These are phyloP conservation scores for Aureobasidium sp. DNA, from an alignment of 2,329 filamentous ascomycete species.

Conservation along the genomic window DNA sequence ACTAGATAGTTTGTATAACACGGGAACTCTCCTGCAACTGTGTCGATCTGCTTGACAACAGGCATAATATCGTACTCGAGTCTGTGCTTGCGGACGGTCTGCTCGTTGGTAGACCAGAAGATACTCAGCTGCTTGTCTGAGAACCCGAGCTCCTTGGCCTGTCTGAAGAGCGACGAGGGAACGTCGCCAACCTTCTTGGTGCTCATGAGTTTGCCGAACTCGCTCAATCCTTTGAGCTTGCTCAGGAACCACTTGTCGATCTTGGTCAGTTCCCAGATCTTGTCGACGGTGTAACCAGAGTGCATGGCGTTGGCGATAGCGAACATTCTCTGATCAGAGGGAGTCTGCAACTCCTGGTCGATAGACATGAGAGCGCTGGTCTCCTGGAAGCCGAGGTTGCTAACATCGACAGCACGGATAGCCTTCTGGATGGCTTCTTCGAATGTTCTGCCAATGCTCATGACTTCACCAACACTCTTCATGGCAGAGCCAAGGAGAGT, in stretches of 20 bases:
- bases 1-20: too few relatives aligned
- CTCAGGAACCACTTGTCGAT: constrained; percentile 98
- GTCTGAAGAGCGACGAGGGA: constrained; percentile 58
- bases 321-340: constrained; percentile 93
- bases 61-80: constrained; percentile 81
- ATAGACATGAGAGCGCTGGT: constrained; percentile 88
- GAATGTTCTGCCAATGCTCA: constrained; percentile 94
- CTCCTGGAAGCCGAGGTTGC: constrained; percentile 91
- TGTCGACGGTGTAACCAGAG: constrained; percentile 84
- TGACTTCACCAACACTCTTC: constrained; percentile 99
- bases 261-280: constrained; percentile 96
- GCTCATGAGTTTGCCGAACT: constrained; percentile 76
- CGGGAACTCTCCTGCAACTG: constrained; percentile 96
- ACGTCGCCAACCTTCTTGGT: constrained; percentile 59
- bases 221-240: constrained; percentile 81
- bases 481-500: constrained; percentile 95
- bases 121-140: constrained; percentile 87
- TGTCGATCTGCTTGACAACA: constrained; percentile 96
- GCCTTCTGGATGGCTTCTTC: constrained; percentile 99
- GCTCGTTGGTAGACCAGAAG: constrained; percentile 91
- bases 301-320: constrained; percentile 98
- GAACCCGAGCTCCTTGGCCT: constrained; percentile 91
- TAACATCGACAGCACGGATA: constrained; percentile 88
- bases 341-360: constrained; percentile 91
- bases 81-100: constrained; percentile 74